A percentile compares a stretch with the other conserved stretches of the same genome.
phyloP scores from a whole-genome alignment of 805 yeast species.

The Yarrowia hollandica region DNA sequence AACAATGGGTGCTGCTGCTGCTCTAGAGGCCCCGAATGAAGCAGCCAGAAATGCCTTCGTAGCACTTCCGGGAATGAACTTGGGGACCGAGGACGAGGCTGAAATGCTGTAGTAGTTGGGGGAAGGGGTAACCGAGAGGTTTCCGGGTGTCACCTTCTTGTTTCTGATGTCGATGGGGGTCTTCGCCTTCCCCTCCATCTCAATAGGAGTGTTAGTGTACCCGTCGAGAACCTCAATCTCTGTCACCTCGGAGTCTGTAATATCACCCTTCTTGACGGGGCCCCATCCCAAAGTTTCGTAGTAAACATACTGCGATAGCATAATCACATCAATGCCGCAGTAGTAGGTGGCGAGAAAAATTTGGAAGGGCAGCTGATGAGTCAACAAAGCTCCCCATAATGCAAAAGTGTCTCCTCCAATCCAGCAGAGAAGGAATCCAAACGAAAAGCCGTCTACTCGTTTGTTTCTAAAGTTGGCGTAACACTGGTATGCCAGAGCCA shows the following conservation, averaged over 20 bases:
- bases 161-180: not conserved
- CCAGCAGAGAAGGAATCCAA: constrained; percentile 62
- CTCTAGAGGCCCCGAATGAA: constrained; percentile 21
- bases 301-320: constrained; percentile 70
- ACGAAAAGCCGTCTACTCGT: constrained; percentile 68
- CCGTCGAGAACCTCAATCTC: constrained; percentile 18
- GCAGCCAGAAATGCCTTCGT: constrained; percentile 28
- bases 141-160: not conserved
- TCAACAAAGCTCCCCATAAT: constrained; percentile 68
- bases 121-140: constrained; percentile 34
- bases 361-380: constrained; percentile 81
- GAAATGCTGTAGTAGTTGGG: constrained; percentile 30
- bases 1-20: constrained; percentile 16
- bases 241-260: not conserved
- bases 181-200: constrained; percentile 18
- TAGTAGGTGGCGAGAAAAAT: constrained; percentile 70
- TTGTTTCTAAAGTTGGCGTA: constrained; percentile 56
- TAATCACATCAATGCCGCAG: constrained; percentile 64
- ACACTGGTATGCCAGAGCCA: constrained; percentile 75
- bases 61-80: constrained; percentile 18
- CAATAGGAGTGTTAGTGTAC: constrained; percentile 5
- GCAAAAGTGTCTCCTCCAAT: constrained; percentile 62
- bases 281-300: constrained; percentile 46
- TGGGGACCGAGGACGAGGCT: not conserved
- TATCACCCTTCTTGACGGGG: not conserved